Base-by-base conservation (phyloP, 2,329 filamentous ascomycete species). In the Fusarium temperatum region DNA sequence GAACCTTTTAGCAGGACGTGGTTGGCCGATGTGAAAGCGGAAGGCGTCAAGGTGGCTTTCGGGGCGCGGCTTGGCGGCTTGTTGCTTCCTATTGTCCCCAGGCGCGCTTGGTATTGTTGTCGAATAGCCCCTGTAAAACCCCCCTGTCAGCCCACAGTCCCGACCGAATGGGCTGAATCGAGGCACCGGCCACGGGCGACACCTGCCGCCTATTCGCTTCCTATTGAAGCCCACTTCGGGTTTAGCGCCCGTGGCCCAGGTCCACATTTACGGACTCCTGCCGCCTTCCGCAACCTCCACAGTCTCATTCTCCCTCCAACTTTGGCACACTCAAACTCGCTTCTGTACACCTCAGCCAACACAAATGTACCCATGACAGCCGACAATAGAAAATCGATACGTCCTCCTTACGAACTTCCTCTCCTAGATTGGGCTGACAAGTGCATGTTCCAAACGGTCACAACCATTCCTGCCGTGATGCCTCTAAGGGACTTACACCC, bases 51-150 rank as follows among this genome's bases (percentile, higher is more conserved):
- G 36, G 59, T 59, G 59, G 51, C 66, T 70, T 58, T 53, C 57
- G 72, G 54, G 62, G 60, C 47, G 61, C 54, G 55, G 61, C 60
- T 64, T 67, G 69, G 74, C 63, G 63, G 58, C 58, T 63, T 70
- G 51, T 65, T 44, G 56, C 66, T 79, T 80, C 70, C 79, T 80
- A 80, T 81, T 81, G 80, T 81, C 76, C 73, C 66, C 61, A 68
- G 48, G 28, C 51, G 42, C 51, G 53, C 75, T 77, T 78, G 57
- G 75, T 81, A 81, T 81, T 81, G 80, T 81, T 79, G 80, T 79
- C 71, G 58, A 66, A 66, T 54, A 42, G 30, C 51, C 68, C 44
- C 56, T 20, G 41, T 18, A 35, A 57, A 47, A 14, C 20, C 24
- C 32, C 57, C 59, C 64, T 63, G 69, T 69, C 55, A 63, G 51